Conservation (phyloP, 441 rosid genomes). For the Populus tomentosa region DNA sequence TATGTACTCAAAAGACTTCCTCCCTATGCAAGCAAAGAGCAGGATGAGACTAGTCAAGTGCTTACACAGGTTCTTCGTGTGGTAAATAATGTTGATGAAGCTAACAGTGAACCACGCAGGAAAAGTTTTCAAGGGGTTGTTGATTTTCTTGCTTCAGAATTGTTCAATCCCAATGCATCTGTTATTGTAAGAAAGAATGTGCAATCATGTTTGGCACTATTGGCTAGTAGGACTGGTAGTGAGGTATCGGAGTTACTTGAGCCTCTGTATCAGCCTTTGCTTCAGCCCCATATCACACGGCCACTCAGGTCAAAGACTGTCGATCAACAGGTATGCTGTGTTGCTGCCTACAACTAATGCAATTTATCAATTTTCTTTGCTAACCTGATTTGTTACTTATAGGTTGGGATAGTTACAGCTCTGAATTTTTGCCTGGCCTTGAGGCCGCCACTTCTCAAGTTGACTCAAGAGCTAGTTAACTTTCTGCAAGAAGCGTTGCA, state of each 20-base stretch:
- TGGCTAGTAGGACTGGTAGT: conserved; percentile 98
- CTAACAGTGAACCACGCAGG: conserved; percentile 85
- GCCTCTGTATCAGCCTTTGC: conserved; percentile 81
- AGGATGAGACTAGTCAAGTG: conserved; percentile 98
- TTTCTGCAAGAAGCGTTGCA: conserved; percentile 98
- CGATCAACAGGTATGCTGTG: conserved; percentile 84
- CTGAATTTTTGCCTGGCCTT: conserved; percentile 93
- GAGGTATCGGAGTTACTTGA: conserved; percentile 97
- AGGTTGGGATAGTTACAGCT: conserved; percentile 98
- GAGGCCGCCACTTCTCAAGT: conserved; percentile 98
- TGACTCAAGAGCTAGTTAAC: conserved; percentile 88
- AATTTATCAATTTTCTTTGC: conserved; percentile 17
- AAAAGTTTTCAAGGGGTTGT: conserved; percentile 91
- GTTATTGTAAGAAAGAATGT: conserved; percentile 87
- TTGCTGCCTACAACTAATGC: conserved; percentile 19
- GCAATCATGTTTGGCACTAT: conserved; percentile 90
- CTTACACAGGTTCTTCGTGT: conserved; percentile 96
- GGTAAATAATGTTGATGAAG: conserved; percentile 95
- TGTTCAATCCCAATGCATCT: conserved; percentile 90
- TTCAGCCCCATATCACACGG: conserved; percentile 87
- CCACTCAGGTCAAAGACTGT: conserved; percentile 89
- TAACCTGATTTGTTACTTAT: conserved; percentile 32
- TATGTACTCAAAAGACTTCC: conserved; percentile 97
- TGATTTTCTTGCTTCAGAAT: conserved; percentile 87
- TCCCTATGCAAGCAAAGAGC: conserved; percentile 86